Base-by-base conservation (phyloP, 805 yeast genomes). In the Kuraishia ogatae region DNA sequence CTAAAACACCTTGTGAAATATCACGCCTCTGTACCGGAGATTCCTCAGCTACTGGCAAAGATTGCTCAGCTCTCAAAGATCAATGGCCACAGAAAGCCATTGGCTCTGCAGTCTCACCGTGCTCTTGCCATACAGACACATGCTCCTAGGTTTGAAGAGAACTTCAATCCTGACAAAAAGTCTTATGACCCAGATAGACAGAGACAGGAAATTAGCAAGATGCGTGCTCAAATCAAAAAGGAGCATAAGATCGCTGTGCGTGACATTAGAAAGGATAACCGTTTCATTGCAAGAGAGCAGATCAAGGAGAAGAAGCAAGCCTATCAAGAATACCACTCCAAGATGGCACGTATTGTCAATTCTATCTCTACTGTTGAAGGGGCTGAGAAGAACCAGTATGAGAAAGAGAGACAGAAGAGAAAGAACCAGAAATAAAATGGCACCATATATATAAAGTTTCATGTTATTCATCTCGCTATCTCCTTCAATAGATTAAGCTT, bases 291-390 rank as follows among this genome's bases (percentile, higher is more conserved):
- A 26, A 81, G 97, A 65, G 90, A 91, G 71, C 87, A 84, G 67
- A 84, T 92, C 64, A 76, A 77, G 52, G 91, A 84, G 66, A 88
- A 89, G 81, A 87, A 89, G 71, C 73, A 76, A 55, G 82, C 82
- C 63, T 84, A 89, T 64, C 79, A 80, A 48, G 92, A 81, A 10
- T 94, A 94, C 69, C 98, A 94, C 69, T 78, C 83, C 61, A 92
- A 89, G 77, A 89, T 94, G 90, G 87, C 96, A 50, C 81, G 80
- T 61, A 85, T 94, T 66, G 84, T 87, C 67, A 88, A 92, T 62
- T 82, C 92, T 55, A 89, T 94, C 64, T 88, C 87, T 59, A 91
- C 97, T 3, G 91, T 87, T 63, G 97, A 93, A 76, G 98, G 98
- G 65, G 89, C 94, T 4, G 97, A 90, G 66, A 88, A 89, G 78